Conservation (phyloP, 345 rosid genomes). For the Brassica carinata region DNA sequence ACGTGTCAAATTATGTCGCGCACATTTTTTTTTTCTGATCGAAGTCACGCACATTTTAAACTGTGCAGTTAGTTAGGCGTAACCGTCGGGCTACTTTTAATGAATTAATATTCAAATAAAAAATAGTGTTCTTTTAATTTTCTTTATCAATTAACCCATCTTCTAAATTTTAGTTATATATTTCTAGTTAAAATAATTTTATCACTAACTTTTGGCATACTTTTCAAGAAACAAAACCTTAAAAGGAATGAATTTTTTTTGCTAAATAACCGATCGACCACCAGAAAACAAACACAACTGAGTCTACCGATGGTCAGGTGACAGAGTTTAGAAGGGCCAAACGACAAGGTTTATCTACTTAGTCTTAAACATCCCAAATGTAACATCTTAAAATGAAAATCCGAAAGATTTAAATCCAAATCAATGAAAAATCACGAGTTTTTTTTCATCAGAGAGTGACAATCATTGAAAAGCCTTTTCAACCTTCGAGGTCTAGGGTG, state of each 20-base stretch:
- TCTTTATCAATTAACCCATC: too few relatives aligned
- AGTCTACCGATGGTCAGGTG: not conserved
- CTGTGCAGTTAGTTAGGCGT: not conserved
- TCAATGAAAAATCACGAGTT: constrained; percentile 18
- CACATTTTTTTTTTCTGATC: too few relatives aligned
- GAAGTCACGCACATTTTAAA: too few relatives aligned
- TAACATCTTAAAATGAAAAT: constrained; percentile 13
- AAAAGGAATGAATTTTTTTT: too few relatives aligned
- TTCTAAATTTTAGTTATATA: too few relatives aligned
- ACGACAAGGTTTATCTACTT: not conserved
- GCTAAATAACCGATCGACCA: too few relatives aligned
- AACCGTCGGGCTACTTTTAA: not conserved
- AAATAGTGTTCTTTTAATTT: too few relatives aligned
- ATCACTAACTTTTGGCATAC: too few relatives aligned
- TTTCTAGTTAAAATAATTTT: too few relatives aligned
- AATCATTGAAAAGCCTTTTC: not conserved
- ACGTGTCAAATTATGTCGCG: not conserved
- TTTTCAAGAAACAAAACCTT: too few relatives aligned
- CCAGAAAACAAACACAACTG: not conserved
- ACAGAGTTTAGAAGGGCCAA: not conserved
- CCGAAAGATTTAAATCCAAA: constrained; percentile 13
- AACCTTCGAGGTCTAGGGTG: constrained; percentile 63
- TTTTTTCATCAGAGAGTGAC: constrained; percentile 17
- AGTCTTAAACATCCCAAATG: constrained; percentile 6
- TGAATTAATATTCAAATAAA: too few relatives aligned